Conservation (phyloP, 108 stramenopile species). For the Cyclotella choctawhatcheeana region DNA sequence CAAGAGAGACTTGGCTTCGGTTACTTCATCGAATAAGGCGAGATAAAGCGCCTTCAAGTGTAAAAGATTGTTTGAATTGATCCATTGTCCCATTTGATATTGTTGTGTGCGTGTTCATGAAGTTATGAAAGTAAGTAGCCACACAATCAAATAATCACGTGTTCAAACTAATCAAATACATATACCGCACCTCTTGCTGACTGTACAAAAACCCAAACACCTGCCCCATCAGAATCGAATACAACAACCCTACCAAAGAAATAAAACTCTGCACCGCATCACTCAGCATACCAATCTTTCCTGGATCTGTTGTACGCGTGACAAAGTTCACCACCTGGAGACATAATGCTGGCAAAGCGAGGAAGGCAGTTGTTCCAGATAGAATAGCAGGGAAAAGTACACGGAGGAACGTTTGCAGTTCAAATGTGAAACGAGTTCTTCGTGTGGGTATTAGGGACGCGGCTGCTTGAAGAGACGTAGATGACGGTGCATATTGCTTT, state of each 20-base stretch:
- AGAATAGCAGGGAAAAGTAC: constrained; percentile 45
- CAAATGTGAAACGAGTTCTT: constrained; percentile 20
- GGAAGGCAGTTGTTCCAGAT: constrained; percentile 27
- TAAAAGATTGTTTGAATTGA: too few relatives aligned
- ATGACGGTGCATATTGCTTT: too few relatives aligned
- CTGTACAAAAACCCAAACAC: constrained; percentile 91
- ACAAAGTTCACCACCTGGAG: constrained; percentile 36
- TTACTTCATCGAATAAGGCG: constrained; percentile 86
- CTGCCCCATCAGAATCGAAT: constrained; percentile 83
- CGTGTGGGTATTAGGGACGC: constrained; percentile 13
- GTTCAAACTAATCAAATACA: too few relatives aligned
- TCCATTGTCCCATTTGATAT: too few relatives aligned
- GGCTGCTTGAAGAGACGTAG: too few relatives aligned
- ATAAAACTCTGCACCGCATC: constrained; percentile 84
- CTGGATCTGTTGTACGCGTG: constrained; percentile 13
- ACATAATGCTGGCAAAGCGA: constrained; percentile 26
- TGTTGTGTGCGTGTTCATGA: too few relatives aligned
- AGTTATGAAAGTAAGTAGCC: too few relatives aligned
- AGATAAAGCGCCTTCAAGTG: too few relatives aligned
- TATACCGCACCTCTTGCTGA: constrained; percentile 85
- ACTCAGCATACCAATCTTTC: constrained; percentile 29
- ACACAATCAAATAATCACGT: too few relatives aligned
- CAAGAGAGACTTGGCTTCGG: constrained; percentile 86
- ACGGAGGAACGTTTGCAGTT: constrained; percentile 41
- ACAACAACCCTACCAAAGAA: constrained; percentile 74